phyloP scores from a whole-genome alignment of 805 yeast genomes.

The Cyberlindnera nakhonratchasimensis region DNA sequence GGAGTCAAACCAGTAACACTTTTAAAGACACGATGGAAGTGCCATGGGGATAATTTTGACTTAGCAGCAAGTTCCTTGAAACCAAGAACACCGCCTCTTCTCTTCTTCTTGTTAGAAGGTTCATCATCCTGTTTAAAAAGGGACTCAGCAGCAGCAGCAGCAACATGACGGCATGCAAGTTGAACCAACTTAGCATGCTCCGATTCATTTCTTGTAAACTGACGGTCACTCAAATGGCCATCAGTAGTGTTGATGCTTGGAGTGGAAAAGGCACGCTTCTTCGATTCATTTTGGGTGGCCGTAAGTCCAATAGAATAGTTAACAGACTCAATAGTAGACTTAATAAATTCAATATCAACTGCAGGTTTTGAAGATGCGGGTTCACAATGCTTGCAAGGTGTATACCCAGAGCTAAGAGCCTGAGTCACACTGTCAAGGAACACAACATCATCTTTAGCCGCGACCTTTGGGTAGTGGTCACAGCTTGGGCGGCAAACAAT shows the following conservation, averaged over 20 bases:
- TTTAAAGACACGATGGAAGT: constrained; percentile 87
- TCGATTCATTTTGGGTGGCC: constrained; percentile 18
- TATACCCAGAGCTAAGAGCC: constrained; percentile 44
- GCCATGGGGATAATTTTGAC: constrained; percentile 85
- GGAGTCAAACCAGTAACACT: constrained; percentile 85
- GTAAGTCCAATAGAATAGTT: constrained; percentile 55
- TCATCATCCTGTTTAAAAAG: constrained; percentile 29
- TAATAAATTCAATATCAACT: constrained; percentile 29
- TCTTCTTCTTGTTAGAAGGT: constrained; percentile 39
- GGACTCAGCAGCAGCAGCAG: constrained; percentile 65
- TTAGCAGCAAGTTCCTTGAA: constrained; percentile 86
- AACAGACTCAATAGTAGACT: constrained; percentile 50
- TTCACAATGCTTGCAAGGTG: constrained; percentile 53
- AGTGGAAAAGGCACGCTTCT: constrained; percentile 25
- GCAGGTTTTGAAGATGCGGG: constrained; percentile 37
- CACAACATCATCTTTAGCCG: constrained; percentile 36
- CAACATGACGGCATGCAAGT: constrained; percentile 80
- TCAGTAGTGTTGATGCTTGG: constrained; percentile 20
- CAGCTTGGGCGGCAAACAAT: constrained; percentile 69
- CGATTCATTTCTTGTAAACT: constrained; percentile 53
- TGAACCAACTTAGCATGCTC: constrained; percentile 69
- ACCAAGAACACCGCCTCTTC: constrained; percentile 77
- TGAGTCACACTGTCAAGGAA: constrained; percentile 40
- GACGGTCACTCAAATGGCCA: constrained; percentile 20
- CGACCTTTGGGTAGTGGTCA: constrained; percentile 43